Conservation (phyloP, 2,329 filamentous ascomycete genomes). For the Colletotrichum horii region DNA sequence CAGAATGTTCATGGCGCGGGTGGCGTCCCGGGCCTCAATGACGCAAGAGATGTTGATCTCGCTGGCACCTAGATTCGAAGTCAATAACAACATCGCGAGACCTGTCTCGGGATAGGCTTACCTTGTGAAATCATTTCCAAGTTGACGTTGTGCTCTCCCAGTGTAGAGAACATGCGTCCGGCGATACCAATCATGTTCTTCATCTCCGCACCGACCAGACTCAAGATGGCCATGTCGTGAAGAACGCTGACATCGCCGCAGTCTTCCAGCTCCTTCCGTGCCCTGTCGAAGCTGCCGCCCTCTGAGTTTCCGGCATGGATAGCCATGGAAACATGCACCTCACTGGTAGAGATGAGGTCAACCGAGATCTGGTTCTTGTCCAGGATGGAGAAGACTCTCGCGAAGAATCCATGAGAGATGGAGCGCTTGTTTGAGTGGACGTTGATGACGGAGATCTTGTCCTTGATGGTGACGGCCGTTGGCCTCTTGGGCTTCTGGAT, state of each 20-base stretch:
- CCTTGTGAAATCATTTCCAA: conserved; percentile 99
- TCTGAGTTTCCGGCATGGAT: conserved; percentile 79
- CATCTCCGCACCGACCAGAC: conserved; percentile 92
- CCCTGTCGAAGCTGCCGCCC: conserved; percentile 67
- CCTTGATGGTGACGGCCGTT: conserved; percentile 95
- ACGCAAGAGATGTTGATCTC: conserved; percentile 99
- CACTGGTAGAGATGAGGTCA: conserved; percentile 93
- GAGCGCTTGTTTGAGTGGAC: conserved; percentile 98
- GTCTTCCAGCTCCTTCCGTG: conserved; percentile 74
- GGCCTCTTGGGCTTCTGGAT: conserved; percentile 73
- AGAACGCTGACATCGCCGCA: conserved; percentile 92
- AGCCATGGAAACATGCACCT: conserved; percentile 97
- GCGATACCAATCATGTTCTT: conserved; percentile 97
- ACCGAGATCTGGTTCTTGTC: conserved; percentile 88
- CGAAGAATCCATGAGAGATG: conserved; percentile 94
- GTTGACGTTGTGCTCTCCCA: conserved; percentile 93
- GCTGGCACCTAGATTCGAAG: conserved; percentile 75
- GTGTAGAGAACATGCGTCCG: conserved; percentile 91
- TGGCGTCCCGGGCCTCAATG: conserved; percentile 88
- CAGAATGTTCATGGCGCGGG: conserved; percentile 92
- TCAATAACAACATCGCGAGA: conserved; percentile 53
- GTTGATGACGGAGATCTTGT: conserved; percentile 95
- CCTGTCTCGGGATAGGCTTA: conserved; percentile 43
- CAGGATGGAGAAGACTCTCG: conserved; percentile 89
- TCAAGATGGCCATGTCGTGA: conserved; percentile 92